These are phyloP conservation scores for Blastobotrys mokoenaii DNA, from an alignment of 805 yeast genomes.

Conservation along the genomic window DNA sequence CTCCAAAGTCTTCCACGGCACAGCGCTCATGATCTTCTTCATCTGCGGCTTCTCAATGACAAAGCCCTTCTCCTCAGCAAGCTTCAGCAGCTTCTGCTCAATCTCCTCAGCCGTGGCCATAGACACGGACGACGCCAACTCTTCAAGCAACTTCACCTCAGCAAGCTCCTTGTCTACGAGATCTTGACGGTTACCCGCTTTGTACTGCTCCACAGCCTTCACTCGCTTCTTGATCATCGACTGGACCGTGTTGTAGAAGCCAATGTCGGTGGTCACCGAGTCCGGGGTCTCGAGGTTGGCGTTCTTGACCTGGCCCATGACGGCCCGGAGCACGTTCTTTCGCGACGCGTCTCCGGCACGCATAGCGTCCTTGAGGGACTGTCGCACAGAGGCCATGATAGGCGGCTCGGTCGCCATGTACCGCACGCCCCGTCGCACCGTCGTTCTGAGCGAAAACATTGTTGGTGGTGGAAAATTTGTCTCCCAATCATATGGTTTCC, in stretches of 20 bases:
- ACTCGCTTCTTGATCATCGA: conserved; percentile 34
- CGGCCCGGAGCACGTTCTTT: conserved; percentile 25
- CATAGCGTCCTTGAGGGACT: conserved; percentile 42
- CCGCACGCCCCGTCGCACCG: conserved; percentile 2
- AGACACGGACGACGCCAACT: conserved; percentile 35
- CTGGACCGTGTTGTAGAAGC: conserved; percentile 35
- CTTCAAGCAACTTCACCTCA: conserved; percentile 38
- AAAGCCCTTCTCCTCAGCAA: conserved; percentile 14
- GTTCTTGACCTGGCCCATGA: conserved; percentile 29
- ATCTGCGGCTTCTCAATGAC: conserved; percentile 13
- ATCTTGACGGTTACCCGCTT: conserved; percentile 40
- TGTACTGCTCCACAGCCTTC: conserved; percentile 43
- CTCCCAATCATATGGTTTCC: neutral
- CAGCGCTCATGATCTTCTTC: conserved; percentile 18
- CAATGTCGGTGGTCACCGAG: conserved; percentile 21
- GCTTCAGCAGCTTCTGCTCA: conserved; percentile 25
- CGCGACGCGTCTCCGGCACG: conserved; percentile 33
- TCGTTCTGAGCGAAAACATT: neutral
- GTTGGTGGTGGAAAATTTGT: neutral
- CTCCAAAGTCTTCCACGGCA: conserved; percentile 24
- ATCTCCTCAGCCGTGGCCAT: conserved; percentile 42
- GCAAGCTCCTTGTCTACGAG: conserved; percentile 44
- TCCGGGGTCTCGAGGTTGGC: conserved; percentile 27
- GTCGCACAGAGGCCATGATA: conserved; percentile 31
- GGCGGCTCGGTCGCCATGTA: conserved; percentile 25